phyloP scores from a whole-genome alignment of 257 asterid species.

The Ilex asprella region DNA sequence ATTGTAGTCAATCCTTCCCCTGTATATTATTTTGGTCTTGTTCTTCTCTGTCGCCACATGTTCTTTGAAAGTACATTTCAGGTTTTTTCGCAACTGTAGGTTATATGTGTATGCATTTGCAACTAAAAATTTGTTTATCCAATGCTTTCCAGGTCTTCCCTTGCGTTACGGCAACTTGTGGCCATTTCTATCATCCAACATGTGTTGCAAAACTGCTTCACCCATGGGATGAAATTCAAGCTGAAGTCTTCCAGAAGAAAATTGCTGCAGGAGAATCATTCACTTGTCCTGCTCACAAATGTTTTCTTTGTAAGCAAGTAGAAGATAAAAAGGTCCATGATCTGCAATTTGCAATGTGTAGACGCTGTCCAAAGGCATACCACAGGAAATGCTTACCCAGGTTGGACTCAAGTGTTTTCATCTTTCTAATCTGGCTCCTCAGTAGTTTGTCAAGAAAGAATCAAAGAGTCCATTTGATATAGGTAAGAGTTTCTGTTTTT shows the following conservation, averaged over 20 bases:
- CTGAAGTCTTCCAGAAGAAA: conserved; percentile 32
- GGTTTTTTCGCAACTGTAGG: no score
- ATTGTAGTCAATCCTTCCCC: not conserved
- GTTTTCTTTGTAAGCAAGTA: conserved; percentile 53
- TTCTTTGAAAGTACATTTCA: no score
- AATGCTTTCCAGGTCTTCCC: conserved; percentile 59
- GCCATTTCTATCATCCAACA: conserved; percentile 67
- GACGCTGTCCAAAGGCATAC: conserved; percentile 91
- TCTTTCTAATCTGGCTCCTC: conserved; percentile 10
- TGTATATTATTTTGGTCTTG: conserved; percentile 4
- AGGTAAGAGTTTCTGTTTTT: not conserved
- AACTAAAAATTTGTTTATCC: conserved; percentile 14
- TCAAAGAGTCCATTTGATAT: not conserved
- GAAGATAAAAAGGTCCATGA: conserved; percentile 49
- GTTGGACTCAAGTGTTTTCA: conserved; percentile 27
- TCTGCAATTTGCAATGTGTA: conserved; percentile 80
- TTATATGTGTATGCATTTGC: no score
- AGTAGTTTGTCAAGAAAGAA: not conserved
- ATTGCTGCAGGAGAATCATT: conserved; percentile 74
- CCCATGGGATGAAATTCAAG: conserved; percentile 35
- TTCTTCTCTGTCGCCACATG: no score
- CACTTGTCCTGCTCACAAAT: conserved; percentile 77
- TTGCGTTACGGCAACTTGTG: conserved; percentile 72
- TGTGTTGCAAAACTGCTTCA: conserved; percentile 45
- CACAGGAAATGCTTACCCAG: conserved; percentile 91